Percentiles rank a stretch among this genome's conserved stretches.
Evolutionary conservation across 768 basidiomycete species (phyloP).

Genomic region (Cyclocybe cylindracea): DNA sequence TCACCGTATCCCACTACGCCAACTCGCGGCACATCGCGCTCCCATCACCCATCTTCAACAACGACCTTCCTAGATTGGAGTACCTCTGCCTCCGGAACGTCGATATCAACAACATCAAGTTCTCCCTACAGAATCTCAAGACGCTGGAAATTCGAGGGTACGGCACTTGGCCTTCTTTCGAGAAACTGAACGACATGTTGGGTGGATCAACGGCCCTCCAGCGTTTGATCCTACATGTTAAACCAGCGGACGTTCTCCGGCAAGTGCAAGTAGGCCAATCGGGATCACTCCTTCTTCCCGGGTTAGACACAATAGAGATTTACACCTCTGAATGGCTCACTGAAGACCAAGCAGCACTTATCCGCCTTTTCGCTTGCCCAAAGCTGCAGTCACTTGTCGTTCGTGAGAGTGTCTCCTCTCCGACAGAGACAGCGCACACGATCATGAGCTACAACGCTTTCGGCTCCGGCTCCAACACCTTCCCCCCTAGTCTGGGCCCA

Average conservation of each 20-base stretch:
- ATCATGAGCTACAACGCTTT: slow-evolving; percentile 23
- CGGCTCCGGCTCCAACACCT: not conserved
- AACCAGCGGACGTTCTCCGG: slow-evolving; percentile 19
- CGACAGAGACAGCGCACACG: slow-evolving; percentile 9
- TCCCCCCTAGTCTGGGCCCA: not conserved
- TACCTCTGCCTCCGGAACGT: slow-evolving; percentile 28
- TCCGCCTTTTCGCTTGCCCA: slow-evolving; percentile 26
- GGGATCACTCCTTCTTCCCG: slow-evolving; percentile 22
- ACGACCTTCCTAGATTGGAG: slow-evolving; percentile 22
- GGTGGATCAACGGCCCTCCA: slow-evolving; percentile 20
- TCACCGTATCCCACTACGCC: slow-evolving; percentile 26
- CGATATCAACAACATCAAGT: slow-evolving; percentile 18
- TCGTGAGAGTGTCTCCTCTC: slow-evolving; percentile 17
- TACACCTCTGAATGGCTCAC: slow-evolving; percentile 34
- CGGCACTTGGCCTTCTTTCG: slow-evolving; percentile 27
- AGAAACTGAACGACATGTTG: slow-evolving; percentile 22
- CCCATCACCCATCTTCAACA: slow-evolving; percentile 18
- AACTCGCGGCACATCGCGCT: slow-evolving; percentile 15
- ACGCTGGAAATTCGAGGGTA: slow-evolving; percentile 30
- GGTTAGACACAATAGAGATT: slow-evolving; percentile 21
- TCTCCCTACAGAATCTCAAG: slow-evolving; percentile 21
- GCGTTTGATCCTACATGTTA: slow-evolving; percentile 28
- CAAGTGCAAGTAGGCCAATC: slow-evolving; percentile 13
- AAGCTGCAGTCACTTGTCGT: slow-evolving; percentile 24
- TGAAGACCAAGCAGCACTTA: slow-evolving; percentile 18